Base-by-base conservation (phyloP, 257 asterid genomes). In the Scutellaria barbata region DNA sequence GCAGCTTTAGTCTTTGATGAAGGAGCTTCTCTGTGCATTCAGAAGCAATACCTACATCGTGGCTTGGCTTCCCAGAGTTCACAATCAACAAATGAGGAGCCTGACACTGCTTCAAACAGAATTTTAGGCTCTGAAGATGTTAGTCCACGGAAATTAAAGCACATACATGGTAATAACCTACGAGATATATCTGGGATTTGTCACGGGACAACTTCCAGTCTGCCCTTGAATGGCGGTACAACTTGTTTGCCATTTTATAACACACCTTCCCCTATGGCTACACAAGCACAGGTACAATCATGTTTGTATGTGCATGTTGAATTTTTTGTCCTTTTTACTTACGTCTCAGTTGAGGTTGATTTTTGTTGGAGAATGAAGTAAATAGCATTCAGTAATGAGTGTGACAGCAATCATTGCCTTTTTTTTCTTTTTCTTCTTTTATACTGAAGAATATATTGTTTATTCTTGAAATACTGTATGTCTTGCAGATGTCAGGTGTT, bases 261-360 rank as follows among this genome's bases (percentile, higher is more conserved):
- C 78, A 95, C 99, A 57, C 99, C 99, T 71, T 93, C 98, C 41
- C 98, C 98, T 40, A 81, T 92, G 86, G 84, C 89, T 56, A 10
- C 86, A 43, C 91, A 86, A 17, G 75, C 88, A 73, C 96, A 90
- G 97, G 98, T 94, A 81, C 68, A 63, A 52, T 77, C 57, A 64
- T 73, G 54, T 60, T 50, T 51, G 57, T 58, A 10, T 58, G 64
- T 58, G 8, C 6, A 2, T 59, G 47, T 11, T 9, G 13, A 22
- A 10, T 53, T 65, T 45, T 62, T 40, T 39, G 1, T 9, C 47
- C 71, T 52, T 45, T 66, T 46, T 61, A 48, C 22, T 39, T 39
- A 42, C n/a, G 64, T 46, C 39, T 57, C 48, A 37, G 35, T 68
- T 57, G 56, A 61, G 60, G 42, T 43, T 76, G 67, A 39, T 69